Base-by-base conservation (phyloP, 2,329 filamentous ascomycete genomes). In the Zymoseptoria brevis region DNA sequence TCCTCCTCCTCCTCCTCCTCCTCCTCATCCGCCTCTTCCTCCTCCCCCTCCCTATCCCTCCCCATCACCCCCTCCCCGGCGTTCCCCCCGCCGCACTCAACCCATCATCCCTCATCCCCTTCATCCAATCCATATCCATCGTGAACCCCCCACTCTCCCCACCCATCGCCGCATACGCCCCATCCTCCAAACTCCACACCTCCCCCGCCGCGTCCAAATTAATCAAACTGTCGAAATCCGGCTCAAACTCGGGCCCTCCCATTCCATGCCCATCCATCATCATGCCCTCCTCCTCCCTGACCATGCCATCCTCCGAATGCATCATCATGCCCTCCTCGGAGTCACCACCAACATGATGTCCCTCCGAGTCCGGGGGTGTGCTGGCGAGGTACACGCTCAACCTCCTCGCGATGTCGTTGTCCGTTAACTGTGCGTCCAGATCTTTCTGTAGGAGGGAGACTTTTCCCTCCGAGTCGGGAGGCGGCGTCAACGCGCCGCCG, bases 301-400 rank as follows among this genome's bases (percentile, higher is more conserved):
- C 21, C 21, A 22, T 22, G 21, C 21, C 21, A 22, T 22, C 21
- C 21, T n/a, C n/a, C n/a, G n/a, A n/a, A n/a, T n/a, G n/a, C n/a
- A n/a, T n/a, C n/a, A n/a, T n/a, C n/a, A n/a, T 22, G 21, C 21
- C 21, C 2, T 22, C 21, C 21, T 22, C 21, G n/a, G n/a, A n/a
- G n/a, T n/a, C n/a, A n/a, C 21, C 21, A 54, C 13, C 24, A 49
- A 16, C 54, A n/a, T 8, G 22, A 24, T 24, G 22, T 24, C 22
- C 22, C 13, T 72, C 71, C 4, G 71, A 77, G 29, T 77, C 75
- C 2, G 78, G 78, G 3, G 78, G 78, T 1, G 78, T 80, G 45
- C 75, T 76, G 9, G 77, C 77, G n/a, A 80, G 75, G 73, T 78
- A 80, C 1, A 74, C 75, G 67, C 78, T 77, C 22, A 80, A 71